phyloP scores from a whole-genome alignment of 2,329 filamentous ascomycete genomes.

The Penicillium sp. region DNA sequence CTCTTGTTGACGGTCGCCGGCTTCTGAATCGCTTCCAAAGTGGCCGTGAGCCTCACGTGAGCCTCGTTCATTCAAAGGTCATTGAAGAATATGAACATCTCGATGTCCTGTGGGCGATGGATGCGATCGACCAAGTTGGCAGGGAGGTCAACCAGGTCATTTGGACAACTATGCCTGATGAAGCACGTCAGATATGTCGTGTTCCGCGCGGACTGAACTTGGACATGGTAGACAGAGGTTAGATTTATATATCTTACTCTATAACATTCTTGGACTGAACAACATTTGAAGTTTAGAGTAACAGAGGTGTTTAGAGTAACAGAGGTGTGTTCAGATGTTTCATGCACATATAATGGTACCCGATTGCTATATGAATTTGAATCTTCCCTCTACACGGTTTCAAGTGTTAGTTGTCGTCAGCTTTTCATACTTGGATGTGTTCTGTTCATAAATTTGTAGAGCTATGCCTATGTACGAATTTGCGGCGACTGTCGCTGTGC shows the following conservation, averaged over 20 bases:
- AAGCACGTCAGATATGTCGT: conserved; percentile 52
- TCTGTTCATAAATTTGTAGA: no score
- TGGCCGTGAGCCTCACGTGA: conserved; percentile 70
- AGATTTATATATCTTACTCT: neutral
- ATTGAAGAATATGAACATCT: conserved; percentile 87
- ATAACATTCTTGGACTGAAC: neutral
- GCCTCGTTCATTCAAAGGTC: conserved; percentile 70
- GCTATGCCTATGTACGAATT: no score
- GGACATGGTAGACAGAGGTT: neutral
- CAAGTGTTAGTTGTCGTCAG: no score
- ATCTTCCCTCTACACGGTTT: no score
- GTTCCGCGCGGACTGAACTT: conserved; percentile 46
- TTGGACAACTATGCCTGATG: conserved; percentile 61
- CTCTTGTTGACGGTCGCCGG: conserved; percentile 70
- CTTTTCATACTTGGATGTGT: no score
- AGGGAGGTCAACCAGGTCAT: conserved; percentile 69
- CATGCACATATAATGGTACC: no score
- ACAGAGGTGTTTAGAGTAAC: no score
- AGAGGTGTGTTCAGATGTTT: no score
- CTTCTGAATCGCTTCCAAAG: conserved; percentile 65
- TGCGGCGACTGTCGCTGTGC: no score
- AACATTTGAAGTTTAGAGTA: neutral
- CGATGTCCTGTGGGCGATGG: conserved; percentile 91
- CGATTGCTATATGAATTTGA: no score
- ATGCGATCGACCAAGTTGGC: conserved; percentile 73